A percentile compares a stretch with the other conserved stretches of the same genome.
Evolutionary conservation across 2,329 filamentous ascomycete genomes (phyloP).

Genomic region (Monosporascus sp.): DNA sequence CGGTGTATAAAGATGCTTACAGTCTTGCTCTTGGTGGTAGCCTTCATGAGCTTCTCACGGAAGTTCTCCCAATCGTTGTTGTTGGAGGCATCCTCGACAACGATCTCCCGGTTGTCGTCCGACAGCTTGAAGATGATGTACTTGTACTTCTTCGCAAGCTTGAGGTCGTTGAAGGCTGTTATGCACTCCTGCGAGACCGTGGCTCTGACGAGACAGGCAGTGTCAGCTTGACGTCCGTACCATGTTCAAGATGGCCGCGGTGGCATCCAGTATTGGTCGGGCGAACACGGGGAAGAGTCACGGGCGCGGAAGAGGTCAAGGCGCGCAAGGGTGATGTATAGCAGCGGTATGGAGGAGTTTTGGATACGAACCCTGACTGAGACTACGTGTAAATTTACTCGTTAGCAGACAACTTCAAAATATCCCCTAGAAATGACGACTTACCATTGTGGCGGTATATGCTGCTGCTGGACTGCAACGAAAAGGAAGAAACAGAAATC

Average conservation of each 20-base stretch:
- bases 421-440: conserved; percentile 5
- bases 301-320: not conserved
- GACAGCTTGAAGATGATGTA: conserved; percentile 87
- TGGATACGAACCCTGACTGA: conserved; percentile 60
- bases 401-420: conserved; percentile 2
- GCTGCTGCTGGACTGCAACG: conserved; percentile 8
- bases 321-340: conserved; percentile 9
- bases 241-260: not conserved
- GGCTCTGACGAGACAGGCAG: conserved; percentile 47
- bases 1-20: conserved; percentile 35
- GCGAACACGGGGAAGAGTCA: not conserved
- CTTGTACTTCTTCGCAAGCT: conserved; percentile 76
- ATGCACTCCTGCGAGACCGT: conserved; percentile 68
- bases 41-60: conserved; percentile 69
- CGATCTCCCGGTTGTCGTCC: conserved; percentile 76
- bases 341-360: conserved; percentile 14
- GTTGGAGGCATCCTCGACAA: conserved; percentile 67
- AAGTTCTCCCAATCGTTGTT: conserved; percentile 66
- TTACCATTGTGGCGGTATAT: conserved; percentile 25
- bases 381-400: conserved; percentile 39
- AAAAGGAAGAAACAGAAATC: conserved; percentile 15
- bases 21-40: conserved; percentile 65
- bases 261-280: not conserved
- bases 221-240: not conserved
- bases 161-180: conserved; percentile 70